Evolutionary conservation across 352 stramenopile species (phyloP), one percentile per base, ranked within the genome.

Genomic region (Globisporangium rhizosaccharum): DNA sequence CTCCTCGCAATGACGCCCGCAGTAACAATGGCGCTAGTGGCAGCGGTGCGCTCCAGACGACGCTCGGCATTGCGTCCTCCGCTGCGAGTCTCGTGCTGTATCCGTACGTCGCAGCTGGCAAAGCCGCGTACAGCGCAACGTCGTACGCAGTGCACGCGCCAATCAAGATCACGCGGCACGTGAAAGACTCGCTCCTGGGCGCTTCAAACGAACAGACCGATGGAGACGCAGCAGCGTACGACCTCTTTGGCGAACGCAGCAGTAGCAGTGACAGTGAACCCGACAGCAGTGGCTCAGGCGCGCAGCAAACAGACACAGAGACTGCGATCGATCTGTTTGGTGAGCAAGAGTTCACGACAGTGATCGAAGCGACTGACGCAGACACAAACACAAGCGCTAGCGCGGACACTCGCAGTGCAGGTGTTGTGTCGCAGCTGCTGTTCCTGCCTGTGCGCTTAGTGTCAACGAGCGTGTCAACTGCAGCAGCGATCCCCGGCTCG

Each of bases 41-140:
- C 12, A 23, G 45, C n/a, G 33, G 46, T 25, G 64, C 67, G 52
- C 61, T 90, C 18, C 72, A 83, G 52, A 65, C 74, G 49, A 88
- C 78, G 53, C 67, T 90, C 6, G 70, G 66, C 30, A 66, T 88
- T 20, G 80, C 80, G 54, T 82, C 74, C 1, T 74, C 65, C 3
- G 77, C 80, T 7, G 80, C 80, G n/a, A 85, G 60, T 54, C 60
- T 88, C 20, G 71, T 87, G 69, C 63, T 90, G 6, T 72, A 72
- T 25, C 82, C 81, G 50, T 89, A 87, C 66, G 66, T 88, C 8
- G 64, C 73, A 15, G 81, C 79, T 1, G 77, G 79, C 33, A 83
- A 78, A 64, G 80, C 57, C 15, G 80, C 72, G 44, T 77, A 81
- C 33, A 66, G 82, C 15, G 82, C 73, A 12, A 88, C 79, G 62